Percentiles rank a stretch among this genome's conserved stretches.
phyloP scores from a whole-genome alignment of 1,284 basidiomycete genomes.

The Phenoliferia sp. region DNA sequence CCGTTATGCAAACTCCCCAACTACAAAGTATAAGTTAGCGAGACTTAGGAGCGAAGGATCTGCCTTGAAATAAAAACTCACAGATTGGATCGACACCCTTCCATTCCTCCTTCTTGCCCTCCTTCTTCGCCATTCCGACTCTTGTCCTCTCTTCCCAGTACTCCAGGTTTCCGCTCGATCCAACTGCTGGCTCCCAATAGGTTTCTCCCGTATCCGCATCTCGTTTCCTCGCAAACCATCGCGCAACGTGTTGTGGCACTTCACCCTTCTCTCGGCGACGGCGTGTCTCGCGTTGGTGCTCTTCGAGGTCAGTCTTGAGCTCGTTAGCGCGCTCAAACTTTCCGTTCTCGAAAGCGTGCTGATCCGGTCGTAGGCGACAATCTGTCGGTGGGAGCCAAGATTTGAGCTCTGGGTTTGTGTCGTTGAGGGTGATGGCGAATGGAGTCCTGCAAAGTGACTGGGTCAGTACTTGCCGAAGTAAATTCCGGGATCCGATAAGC shows the following conservation, averaged over 20 bases:
- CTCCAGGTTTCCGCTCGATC: conserved; percentile 55
- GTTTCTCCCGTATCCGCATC: conserved; percentile 82
- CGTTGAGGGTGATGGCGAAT: conserved; percentile 86
- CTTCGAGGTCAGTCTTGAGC: conserved; percentile 81
- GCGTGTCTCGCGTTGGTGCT: conserved; percentile 75
- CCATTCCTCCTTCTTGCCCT: conserved; percentile 51
- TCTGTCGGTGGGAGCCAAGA: conserved; percentile 84
- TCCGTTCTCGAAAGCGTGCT: conserved; percentile 56
- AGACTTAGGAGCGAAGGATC: no score
- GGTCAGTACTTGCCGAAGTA: background rate
- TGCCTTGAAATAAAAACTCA: conserved; percentile 41
- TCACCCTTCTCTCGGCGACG: conserved; percentile 71
- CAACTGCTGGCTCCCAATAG: conserved; percentile 68
- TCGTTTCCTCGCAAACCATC: conserved; percentile 54
- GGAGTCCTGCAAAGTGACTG: conserved; percentile 54
- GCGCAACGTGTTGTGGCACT: conserved; percentile 66
- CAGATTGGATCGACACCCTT: conserved; percentile 72
- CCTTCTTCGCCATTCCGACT: conserved; percentile 51
- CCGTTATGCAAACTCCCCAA: no score
- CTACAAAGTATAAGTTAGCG: no score
- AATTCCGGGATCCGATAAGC: background rate
- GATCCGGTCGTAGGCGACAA: conserved; percentile 87
- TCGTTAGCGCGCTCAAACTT: conserved; percentile 71
- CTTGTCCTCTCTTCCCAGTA: conserved; percentile 79
- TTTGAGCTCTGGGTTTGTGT: conserved; percentile 64